Evolutionary conservation across 1,139 yeast species (phyloP), one percentile per base, ranked within the genome.

Genomic region (Blastobotrys elegans): DNA sequence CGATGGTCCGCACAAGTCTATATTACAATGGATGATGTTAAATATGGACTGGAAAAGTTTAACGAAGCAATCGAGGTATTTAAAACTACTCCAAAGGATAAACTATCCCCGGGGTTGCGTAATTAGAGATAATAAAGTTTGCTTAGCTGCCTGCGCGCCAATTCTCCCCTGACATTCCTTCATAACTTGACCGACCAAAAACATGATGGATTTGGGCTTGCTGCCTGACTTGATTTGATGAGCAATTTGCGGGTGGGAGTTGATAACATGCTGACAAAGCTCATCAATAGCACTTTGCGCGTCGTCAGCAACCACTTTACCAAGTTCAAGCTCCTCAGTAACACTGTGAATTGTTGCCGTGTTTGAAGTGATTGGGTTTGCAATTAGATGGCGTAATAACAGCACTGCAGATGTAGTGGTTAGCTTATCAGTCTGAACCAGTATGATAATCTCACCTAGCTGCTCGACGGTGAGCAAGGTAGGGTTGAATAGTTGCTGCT

Each of bases 161-260:
- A 62, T 58, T 21, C 65, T 50, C 2, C 96, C 96, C 53, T 80
- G 82, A 1, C 87, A 76, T 50, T 74, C 70, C 56, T 80, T 77
- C 96, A 94, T 88, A 14, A 89, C 95, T 60, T 79, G 79, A 0
- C 97, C 98, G 2, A 92, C 75, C 49, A 92, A 69, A 59, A 73
- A 89, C 59, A 89, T 86, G 26, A 90, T 63, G 16, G 89, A 78
- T 40, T 76, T 77, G 35, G 70, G 67, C 53, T 75, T 77, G 48
- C 83, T 83, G 0, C 89, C 89, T 0, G 70, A 62, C 30, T 67
- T 63, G 17, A 84, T 75, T 44, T 79, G 78, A 4, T 69, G 67
- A 7, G 84, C 84, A 14, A 84, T 78, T 17, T 75, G 77, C 1
- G 74, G 73, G 59, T 86, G 69, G n/a, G 67, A 65, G 0, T 56